Percentiles rank a stretch among this genome's conserved stretches.
These are phyloP conservation scores for Penicillium aurantiogriseum DNA, from an alignment of 2,329 filamentous ascomycete genomes.

Conservation along the genomic window DNA sequence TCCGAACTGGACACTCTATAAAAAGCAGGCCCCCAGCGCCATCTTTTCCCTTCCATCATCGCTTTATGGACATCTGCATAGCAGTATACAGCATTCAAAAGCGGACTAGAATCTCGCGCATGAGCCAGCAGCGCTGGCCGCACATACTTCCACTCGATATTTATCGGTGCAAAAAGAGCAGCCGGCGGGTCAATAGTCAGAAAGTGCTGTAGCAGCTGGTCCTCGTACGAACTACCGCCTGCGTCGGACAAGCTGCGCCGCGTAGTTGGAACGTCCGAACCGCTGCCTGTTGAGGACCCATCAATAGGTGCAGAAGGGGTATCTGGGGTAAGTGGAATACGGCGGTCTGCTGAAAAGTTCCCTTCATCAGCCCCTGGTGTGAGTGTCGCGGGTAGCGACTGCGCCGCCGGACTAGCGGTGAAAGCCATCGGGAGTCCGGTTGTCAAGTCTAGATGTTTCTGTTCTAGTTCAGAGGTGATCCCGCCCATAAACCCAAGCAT, in stretches of 20 bases:
- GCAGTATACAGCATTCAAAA: conserved; percentile 35
- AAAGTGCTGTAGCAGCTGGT: conserved; percentile 33
- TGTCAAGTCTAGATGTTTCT: conserved; percentile 35
- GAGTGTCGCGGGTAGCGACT: conserved; percentile 8
- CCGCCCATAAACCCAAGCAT: conserved; percentile 40
- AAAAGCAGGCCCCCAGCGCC: conserved; percentile 31
- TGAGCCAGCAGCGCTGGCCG: conserved; percentile 26
- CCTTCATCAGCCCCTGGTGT: conserved; percentile 4
- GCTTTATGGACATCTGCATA: conserved; percentile 35
- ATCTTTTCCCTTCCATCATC: conserved; percentile 26
- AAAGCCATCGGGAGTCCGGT: conserved; percentile 20
- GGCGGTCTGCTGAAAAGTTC: conserved; percentile 11
- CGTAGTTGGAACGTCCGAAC: conserved; percentile 15
- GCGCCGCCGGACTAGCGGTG: conserved; percentile 11
- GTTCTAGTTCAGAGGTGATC: conserved; percentile 36
- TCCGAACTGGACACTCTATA: conserved; percentile 32
- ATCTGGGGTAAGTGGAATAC: conserved; percentile 16
- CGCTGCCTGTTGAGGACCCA: conserved; percentile 14
- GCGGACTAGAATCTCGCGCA: conserved; percentile 24
- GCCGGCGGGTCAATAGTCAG: conserved; percentile 29
- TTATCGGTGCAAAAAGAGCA: conserved; percentile 32
- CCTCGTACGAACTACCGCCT: conserved; percentile 26
- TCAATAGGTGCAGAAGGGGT: conserved; percentile 14
- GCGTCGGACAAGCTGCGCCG: conserved; percentile 23
- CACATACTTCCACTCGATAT: conserved; percentile 36